Conservation (phyloP, 2,329 filamentous ascomycete species). For the Cadophora sp. region DNA sequence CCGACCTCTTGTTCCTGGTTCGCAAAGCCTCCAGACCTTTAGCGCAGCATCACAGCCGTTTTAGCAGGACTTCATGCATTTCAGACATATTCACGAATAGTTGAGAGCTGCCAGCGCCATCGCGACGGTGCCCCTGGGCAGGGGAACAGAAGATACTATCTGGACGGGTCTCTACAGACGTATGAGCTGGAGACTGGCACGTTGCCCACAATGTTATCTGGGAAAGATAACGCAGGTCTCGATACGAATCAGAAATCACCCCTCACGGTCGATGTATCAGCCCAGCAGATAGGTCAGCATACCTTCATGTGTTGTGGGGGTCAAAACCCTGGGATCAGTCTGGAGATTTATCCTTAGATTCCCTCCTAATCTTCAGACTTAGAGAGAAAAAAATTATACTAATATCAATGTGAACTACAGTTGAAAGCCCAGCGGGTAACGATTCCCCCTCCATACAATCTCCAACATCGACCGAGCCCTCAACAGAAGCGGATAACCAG, state of each 20-base stretch:
- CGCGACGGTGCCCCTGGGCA: neutral
- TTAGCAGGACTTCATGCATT: neutral
- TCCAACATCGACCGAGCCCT: neutral
- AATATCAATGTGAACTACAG: neutral
- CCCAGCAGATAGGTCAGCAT: neutral
- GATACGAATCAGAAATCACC: slow-evolving; percentile 1
- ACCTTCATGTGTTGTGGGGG: neutral
- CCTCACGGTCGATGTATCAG: slow-evolving; percentile 22
- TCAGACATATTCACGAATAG: neutral
- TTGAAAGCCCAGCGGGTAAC: neutral
- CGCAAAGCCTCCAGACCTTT: neutral
- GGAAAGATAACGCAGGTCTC: neutral
- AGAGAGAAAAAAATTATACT: neutral
- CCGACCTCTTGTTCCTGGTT: neutral
- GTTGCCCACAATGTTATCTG: slow-evolving; percentile 14
- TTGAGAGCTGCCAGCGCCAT: slow-evolving; percentile 6
- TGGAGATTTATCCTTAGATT: neutral
- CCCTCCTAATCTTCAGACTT: neutral
- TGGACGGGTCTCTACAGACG: neutral
- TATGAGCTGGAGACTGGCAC: neutral
- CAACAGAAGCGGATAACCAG: neutral
- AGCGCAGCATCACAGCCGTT: neutral
- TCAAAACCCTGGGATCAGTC: neutral
- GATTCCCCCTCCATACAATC: neutral
- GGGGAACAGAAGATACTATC: neutral